Percentiles rank a stretch among this genome's conserved stretches.
These are phyloP conservation scores for Porodaedalea pini DNA, from an alignment of 1,284 basidiomycete species.

Conservation along the genomic window DNA sequence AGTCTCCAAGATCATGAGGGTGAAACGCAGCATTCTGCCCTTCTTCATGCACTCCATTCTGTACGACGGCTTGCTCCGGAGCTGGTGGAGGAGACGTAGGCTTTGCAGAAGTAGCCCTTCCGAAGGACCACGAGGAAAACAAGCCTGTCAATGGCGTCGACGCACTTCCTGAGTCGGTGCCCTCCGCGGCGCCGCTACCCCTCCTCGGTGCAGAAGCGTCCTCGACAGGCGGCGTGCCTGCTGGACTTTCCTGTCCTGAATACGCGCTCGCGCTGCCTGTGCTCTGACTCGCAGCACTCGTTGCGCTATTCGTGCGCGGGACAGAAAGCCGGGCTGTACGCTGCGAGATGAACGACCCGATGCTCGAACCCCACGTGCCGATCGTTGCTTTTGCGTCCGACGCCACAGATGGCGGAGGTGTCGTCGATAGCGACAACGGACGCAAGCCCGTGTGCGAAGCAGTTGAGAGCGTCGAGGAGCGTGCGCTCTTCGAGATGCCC, in stretches of 20 bases:
- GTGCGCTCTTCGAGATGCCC: conserved; percentile 25
- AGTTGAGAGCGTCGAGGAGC: conserved; percentile 26
- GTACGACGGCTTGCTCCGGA: not conserved
- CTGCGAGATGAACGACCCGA: conserved; percentile 57
- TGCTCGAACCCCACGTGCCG: conserved; percentile 51
- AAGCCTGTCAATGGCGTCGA: conserved; percentile 7
- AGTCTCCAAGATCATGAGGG: conserved; percentile 13
- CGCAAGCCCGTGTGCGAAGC: conserved; percentile 25
- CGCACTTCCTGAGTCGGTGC: not conserved
- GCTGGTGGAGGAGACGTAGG: conserved; percentile 4
- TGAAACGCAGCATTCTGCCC: not conserved
- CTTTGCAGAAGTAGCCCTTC: not conserved
- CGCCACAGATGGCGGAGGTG: conserved; percentile 30
- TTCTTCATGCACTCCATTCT: not conserved
- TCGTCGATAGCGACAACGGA: conserved; percentile 30
- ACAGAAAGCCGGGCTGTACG: conserved; percentile 38
- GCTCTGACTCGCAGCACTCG: not conserved
- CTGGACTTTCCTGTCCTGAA: not conserved
- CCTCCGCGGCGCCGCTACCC: not conserved
- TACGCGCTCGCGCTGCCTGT: not conserved
- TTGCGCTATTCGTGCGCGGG: conserved; percentile 14
- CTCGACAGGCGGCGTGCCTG: not conserved
- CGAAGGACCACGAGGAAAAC: conserved; percentile 17
- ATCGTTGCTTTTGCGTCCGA: conserved; percentile 36
- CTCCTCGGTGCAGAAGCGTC: not conserved